Conservation (phyloP, 1,139 yeast species). For the Hansenula lynferdii region DNA sequence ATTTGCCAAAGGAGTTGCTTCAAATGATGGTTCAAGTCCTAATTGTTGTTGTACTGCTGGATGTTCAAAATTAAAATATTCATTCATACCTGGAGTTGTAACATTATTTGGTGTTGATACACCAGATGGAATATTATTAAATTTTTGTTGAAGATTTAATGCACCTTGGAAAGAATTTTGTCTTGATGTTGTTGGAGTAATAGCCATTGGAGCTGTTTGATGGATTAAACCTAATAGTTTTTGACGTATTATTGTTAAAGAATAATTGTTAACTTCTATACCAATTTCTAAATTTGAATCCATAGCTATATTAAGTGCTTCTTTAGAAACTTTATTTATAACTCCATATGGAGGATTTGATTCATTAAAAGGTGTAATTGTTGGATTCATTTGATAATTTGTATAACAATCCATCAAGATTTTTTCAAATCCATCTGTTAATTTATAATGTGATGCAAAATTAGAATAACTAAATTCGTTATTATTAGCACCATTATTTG, state of each 20-base stretch:
- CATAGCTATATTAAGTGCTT: slow-evolving; percentile 26
- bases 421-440: slow-evolving; percentile 30
- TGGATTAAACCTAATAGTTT: slow-evolving; percentile 28
- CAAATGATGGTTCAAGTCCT: slow-evolving; percentile 18
- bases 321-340: slow-evolving; percentile 33
- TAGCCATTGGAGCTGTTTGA: slow-evolving; percentile 8
- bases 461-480: slow-evolving; percentile 18
- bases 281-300: slow-evolving; percentile 28
- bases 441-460: slow-evolving; percentile 24
- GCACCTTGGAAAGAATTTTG: slow-evolving; percentile 10
- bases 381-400: slow-evolving; percentile 31
- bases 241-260: slow-evolving; percentile 32
- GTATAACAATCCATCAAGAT: slow-evolving; percentile 28
- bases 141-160: slow-evolving; percentile 14
- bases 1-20: slow-evolving; percentile 8
- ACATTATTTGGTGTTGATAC: slow-evolving; percentile 9
- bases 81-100: slow-evolving; percentile 14
- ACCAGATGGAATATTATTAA: slow-evolving; percentile 11
- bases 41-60: slow-evolving; percentile 15
- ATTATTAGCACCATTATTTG: slow-evolving; percentile 7
- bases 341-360: slow-evolving; percentile 38
- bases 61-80: slow-evolving; percentile 18
- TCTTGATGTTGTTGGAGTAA: slow-evolving; percentile 14
- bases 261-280: slow-evolving; percentile 25
- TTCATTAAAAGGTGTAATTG: slow-evolving; percentile 36